Base-by-base conservation (phyloP, 1,139 yeast species). In the Pichia sp. region DNA sequence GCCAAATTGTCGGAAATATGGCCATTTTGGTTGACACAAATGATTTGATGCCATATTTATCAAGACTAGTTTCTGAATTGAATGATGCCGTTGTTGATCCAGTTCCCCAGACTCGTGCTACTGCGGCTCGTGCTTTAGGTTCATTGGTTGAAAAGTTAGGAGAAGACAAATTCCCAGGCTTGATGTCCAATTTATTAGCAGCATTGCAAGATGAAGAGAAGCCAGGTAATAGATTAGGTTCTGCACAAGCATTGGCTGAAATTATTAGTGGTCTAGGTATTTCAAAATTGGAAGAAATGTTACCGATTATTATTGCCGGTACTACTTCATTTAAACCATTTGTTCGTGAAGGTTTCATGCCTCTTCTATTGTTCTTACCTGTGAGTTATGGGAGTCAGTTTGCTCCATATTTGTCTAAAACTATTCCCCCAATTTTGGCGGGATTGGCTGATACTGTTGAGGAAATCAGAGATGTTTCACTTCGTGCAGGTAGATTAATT, bases 1-100 rank as follows among this genome's bases (percentile, higher is more conserved):
- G 98, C 71, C 97, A 93, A 72, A 93, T 95, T 75, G 97, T 95
- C 44, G 99, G 99, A 61, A 93, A 93, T 67, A 92, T 95, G 98
- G 90, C 99, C 2, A 90, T 93, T 70, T 78, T 95, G 64, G 97
- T 95, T 23, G 98, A 92, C 63, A 78, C 90, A 29, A 83, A 81
- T 62, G 99, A 95, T 68, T 77, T 95, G 59, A 74, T 82, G 57
- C 97, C 97, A 31, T 93, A 95, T 71, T 76, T 95, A 64, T 79
- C 82, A 30, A 80, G 83, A 50, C 76, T 95, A 63, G 86, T 92
- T 48, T 79, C 82, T 13, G 97, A 90, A 64, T 80, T 95, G 57
- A 97, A 93, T 69, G 77, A 80, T 46, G 96, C 98, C 1, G 92
- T 95, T 96, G 97, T 95, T 55, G 99, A 95, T 66, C 99, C 99